Evolutionary conservation across 2,329 filamentous ascomycete species (phyloP), one percentile per base, ranked within the genome.

Genomic region (Pyrenochaeta sp.): DNA sequence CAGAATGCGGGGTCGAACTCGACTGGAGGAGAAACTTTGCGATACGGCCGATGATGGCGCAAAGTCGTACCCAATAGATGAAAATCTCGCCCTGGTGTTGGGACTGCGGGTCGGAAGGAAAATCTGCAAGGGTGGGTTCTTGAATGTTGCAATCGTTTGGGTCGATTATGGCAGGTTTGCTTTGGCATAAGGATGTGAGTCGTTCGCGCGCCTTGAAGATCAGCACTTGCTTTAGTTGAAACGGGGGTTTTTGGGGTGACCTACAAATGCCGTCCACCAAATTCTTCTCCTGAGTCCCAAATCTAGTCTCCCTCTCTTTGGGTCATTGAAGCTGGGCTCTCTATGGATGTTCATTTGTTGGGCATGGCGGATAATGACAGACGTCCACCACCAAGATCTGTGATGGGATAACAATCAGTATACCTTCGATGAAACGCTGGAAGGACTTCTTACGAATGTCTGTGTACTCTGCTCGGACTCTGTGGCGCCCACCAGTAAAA

Each of bases 401-500:
- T 1, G 10, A 41, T 21, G 4, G 5, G 15, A 29, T 7, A 10
- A 18, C 22, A 27, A 26, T 11, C 4, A 21, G 7, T 7, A n/a
- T 2, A 9, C 26, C 3, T 23, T 17, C n/a, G 6, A 14, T 7
- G 14, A 24, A n/a, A 27, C 24, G 3, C 21, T 6, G 22, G 22
- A 15, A 20, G 11, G 4, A 26, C 34, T 9, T 19, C 34, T 9
- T 19, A 31, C 18, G 36, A 39, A 27, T 60, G 56, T 7, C 53
- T 37, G 39, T 60, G 53, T 3, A 60, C 56, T 28, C 56, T 31
- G 17, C 44, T 50, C 20, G 54, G 49, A 2, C 53, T 42, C 22
- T 55, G 49, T 27, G 56, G 56, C 19, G 56, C 56, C 56, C 53
- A 60, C 56, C 53, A 60, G 24, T 60, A 60, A 29, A 60, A 60